Conservation (phyloP, 2,329 filamentous ascomycete genomes). For the Colletotrichum camelliae region DNA sequence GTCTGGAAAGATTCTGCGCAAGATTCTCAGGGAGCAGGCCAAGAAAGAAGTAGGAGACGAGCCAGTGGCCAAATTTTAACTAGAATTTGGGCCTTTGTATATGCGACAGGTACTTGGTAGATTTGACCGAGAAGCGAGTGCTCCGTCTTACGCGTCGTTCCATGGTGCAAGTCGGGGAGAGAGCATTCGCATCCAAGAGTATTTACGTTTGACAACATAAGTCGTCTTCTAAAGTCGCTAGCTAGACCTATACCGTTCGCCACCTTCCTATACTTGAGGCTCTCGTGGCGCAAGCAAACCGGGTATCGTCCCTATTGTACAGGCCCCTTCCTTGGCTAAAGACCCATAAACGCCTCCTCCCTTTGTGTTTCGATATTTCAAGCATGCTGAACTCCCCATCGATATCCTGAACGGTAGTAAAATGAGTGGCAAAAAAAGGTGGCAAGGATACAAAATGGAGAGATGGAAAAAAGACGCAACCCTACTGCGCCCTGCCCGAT, state of each 20-base stretch:
- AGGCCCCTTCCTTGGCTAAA: constrained; percentile 15
- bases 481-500: constrained; percentile 17
- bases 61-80: constrained; percentile 23
- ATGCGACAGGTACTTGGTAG: background rate
- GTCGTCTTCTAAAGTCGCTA: background rate
- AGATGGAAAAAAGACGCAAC: background rate
- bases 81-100: background rate
- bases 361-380: background rate
- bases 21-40: constrained; percentile 62
- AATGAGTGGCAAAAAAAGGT: background rate
- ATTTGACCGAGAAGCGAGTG: background rate
- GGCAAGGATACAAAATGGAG: background rate
- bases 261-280: constrained; percentile 7
- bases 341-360: constrained; percentile 17
- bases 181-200: background rate
- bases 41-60: constrained; percentile 54
- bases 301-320: constrained; percentile 23
- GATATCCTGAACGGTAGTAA: background rate
- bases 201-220: background rate
- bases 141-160: background rate
- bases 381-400: background rate
- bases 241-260: constrained; percentile 4
- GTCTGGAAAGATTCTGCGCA: constrained; percentile 73
- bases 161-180: background rate
- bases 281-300: constrained; percentile 9